These are phyloP conservation scores for Aspergillus sp. DNA, from an alignment of 2,329 filamentous ascomycete genomes.

Conservation along the genomic window DNA sequence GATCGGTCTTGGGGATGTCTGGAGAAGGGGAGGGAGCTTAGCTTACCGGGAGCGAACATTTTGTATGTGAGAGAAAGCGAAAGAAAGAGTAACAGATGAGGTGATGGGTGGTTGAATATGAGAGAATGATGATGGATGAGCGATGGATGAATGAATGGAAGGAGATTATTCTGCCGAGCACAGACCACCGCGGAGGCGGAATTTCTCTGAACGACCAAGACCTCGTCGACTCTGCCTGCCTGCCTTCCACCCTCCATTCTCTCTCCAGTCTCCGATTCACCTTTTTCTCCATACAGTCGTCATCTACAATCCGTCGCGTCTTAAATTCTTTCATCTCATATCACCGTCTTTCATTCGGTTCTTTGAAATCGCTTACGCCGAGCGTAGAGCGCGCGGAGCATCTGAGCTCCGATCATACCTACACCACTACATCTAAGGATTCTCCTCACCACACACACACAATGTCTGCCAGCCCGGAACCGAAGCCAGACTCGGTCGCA, in stretches of 20 bases:
- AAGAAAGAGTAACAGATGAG: slow-evolving; percentile 5
- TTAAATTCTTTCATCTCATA: neutral
- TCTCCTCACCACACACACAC: slow-evolving; percentile 5
- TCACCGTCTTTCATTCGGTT: neutral
- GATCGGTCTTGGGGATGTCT: neutral
- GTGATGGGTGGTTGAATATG: neutral
- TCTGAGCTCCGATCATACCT: neutral
- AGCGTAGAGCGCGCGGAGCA: slow-evolving; percentile 5
- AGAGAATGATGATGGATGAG: slow-evolving; percentile 13
- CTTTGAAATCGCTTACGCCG: neutral
- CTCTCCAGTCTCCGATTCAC: neutral
- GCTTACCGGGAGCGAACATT: slow-evolving; percentile 37
- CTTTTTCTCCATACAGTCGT: neutral
- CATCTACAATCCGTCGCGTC: slow-evolving; percentile 2
- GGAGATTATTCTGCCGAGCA: slow-evolving; percentile 20
- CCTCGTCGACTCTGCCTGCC: neutral
- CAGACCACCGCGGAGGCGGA: slow-evolving; percentile 21
- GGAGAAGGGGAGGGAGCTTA: neutral
- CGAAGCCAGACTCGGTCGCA: slow-evolving; percentile 20
- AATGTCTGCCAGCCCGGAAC: slow-evolving; percentile 42
- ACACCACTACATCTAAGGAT: neutral
- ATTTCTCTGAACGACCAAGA: slow-evolving; percentile 10
- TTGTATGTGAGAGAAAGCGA: slow-evolving; percentile 12
- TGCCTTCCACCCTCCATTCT: neutral
- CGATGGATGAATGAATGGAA: slow-evolving; percentile 21